Base-by-base conservation (phyloP, 2,329 filamentous ascomycete species). In the Graphium sp. region DNA sequence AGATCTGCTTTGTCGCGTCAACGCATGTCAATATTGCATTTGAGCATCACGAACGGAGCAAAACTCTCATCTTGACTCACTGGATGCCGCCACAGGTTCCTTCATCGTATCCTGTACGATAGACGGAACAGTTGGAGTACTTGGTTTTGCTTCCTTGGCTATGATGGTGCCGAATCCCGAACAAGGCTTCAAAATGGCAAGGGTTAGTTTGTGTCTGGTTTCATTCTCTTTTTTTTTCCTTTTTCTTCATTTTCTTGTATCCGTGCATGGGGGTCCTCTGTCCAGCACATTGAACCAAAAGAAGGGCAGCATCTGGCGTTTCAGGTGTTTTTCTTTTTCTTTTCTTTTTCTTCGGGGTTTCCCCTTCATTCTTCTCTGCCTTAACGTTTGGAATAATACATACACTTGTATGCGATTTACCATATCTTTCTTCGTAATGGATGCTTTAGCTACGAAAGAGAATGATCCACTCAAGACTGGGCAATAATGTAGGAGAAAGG, bases 81-180 rank as follows among this genome's bases (percentile, higher is more conserved):
- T 24, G 7, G 9, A 4, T 10, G 13, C 13, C 6, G 27, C 13
- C 17, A 24, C 24, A 23, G 13, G 10, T 28, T 26, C 12, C 12
- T 8, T 9, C 26, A 12, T 30, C 15, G 20, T 19, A 19, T 30
- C 7, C 18, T 18, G 14, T 25, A 13, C 26, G n/a, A 19, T 24
- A 25, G 10, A 26, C 27, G 15, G n/a, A 10, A 18, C 5, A 9
- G 22, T 29, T 24, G 12, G 28, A 29, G 20, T 24, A 17, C 21
- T 30, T 11, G 26, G 18, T 19, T 29, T 29, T 14, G 22, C 27
- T 29, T 14, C 28, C 18, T 22, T n/a, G 14, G 27, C 7, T 30
- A 25, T 25, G 22, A 13, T 24, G 8, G 22, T n/a, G 8, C 6
- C 15, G 13, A n/a, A 23, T 22, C 18, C 12, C 17, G 11, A n/a